Evolutionary conservation across 768 basidiomycete genomes (phyloP).

Genomic region (Mycena crocata): DNA sequence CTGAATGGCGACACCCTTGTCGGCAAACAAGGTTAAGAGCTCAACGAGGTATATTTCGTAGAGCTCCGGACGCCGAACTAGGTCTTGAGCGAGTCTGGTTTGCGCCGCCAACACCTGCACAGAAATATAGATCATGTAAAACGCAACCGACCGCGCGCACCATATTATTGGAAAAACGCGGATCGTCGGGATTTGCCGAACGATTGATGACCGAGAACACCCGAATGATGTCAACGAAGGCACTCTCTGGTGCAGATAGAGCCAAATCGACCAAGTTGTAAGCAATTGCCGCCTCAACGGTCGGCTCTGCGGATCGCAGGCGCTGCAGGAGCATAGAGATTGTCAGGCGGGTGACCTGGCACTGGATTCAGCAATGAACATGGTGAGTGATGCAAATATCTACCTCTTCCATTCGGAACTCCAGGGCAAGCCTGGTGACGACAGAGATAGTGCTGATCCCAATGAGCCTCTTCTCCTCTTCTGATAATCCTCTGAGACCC

Average conservation of each 20-base stretch:
- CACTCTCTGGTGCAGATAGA: slow-evolving; percentile 76
- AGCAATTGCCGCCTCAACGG: slow-evolving; percentile 91
- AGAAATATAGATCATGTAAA: not conserved
- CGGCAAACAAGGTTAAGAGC: slow-evolving; percentile 85
- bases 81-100: slow-evolving; percentile 86
- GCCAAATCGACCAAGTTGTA: slow-evolving; percentile 93
- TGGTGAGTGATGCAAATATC: slow-evolving; percentile 4
- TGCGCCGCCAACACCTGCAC: slow-evolving; percentile 88
- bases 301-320: slow-evolving; percentile 84
- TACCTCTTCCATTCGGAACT: slow-evolving; percentile 89
- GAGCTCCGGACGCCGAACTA: slow-evolving; percentile 79
- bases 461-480: slow-evolving; percentile 86
- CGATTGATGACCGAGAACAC: slow-evolving; percentile 89
- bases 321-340: slow-evolving; percentile 94
- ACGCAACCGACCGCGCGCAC: slow-evolving; percentile 48
- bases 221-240: slow-evolving; percentile 86
- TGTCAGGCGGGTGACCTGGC: slow-evolving; percentile 84
- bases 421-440: slow-evolving; percentile 87
- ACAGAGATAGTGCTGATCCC: slow-evolving; percentile 94
- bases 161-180: slow-evolving; percentile 90
- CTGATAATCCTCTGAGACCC: slow-evolving; percentile 74
- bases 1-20: slow-evolving; percentile 93
- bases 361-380: not conserved
- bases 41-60: slow-evolving; percentile 87
- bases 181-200: slow-evolving; percentile 89